Evolutionary conservation across 2,329 filamentous ascomycete species (phyloP).

Genomic region (Dothistroma septosporum): DNA sequence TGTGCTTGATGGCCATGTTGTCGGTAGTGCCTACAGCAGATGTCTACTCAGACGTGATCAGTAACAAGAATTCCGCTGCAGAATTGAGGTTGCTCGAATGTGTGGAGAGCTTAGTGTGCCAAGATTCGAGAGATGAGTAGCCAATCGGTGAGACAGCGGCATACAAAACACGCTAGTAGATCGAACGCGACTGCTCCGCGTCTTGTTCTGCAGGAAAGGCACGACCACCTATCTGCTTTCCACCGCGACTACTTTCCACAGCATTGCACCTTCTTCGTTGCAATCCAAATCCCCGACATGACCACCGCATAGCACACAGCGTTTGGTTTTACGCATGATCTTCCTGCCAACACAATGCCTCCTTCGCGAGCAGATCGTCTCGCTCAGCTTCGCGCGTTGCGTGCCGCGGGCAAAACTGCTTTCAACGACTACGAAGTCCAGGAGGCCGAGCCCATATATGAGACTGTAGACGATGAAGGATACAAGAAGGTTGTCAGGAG

Average conservation of each 20-base stretch:
- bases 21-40: conserved; percentile 7
- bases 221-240: not conserved
- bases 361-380: conserved; percentile 37
- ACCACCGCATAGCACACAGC: not conserved
- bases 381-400: conserved; percentile 78
- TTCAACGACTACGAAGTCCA: conserved; percentile 82
- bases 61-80: not conserved
- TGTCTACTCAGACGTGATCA: not conserved
- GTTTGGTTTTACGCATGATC: not conserved
- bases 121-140: not conserved
- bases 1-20: conserved; percentile 93
- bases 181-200: not conserved
- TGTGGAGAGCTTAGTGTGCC: not conserved
- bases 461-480: conserved; percentile 92
- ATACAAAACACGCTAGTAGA: not conserved
- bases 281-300: conserved; percentile 5
- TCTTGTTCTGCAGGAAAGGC: not conserved
- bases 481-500: conserved; percentile 95
- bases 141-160: not conserved
- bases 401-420: conserved; percentile 85
- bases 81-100: not conserved
- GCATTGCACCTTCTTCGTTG: not conserved
- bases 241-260: not conserved
- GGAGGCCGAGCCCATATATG: conserved; percentile 81
- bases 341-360: conserved; percentile 26